Conservation (phyloP, 148 eudicot genomes). For the Cornus kousa region DNA sequence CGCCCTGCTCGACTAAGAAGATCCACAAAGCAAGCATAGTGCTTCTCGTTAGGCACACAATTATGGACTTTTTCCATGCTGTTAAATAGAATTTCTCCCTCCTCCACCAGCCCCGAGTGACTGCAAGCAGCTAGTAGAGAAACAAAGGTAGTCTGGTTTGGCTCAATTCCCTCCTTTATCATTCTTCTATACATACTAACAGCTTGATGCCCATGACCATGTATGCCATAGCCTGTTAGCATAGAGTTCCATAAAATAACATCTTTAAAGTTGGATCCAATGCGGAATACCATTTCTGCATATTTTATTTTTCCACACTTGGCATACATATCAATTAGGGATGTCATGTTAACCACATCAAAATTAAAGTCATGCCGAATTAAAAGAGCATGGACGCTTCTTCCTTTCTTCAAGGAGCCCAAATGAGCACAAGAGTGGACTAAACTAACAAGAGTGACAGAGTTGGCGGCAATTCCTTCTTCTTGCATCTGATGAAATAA, state of each 20-base stretch:
- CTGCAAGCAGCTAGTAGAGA: conserved; percentile 9
- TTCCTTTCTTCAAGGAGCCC: conserved; percentile 9
- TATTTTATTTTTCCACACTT: background rate
- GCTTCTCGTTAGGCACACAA: conserved; percentile 5
- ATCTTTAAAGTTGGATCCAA: background rate
- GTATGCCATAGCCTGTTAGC: conserved; percentile 6
- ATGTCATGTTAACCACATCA: conserved; percentile 5
- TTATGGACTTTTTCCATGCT: background rate
- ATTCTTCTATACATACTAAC: background rate
- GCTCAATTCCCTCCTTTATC: conserved; percentile 3
- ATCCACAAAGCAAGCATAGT: conserved; percentile 17
- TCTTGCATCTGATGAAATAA: conserved; percentile 8
- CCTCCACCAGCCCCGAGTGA: conserved; percentile 2
- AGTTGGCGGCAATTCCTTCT: conserved; percentile 1
- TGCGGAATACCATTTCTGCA: background rate
- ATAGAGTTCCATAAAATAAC: conserved; percentile 11
- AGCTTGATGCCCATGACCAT: conserved; percentile 5
- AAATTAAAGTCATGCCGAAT: background rate
- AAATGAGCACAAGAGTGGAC: conserved; percentile 8
- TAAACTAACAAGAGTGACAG: conserved; percentile 4
- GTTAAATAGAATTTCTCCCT: background rate
- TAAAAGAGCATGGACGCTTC: background rate
- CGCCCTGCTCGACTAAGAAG: conserved; percentile 16
- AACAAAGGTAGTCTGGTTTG: conserved; percentile 7
- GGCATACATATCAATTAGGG: conserved; percentile 12